Conservation (phyloP, 768 basidiomycete species). For the Suillus variegatus region DNA sequence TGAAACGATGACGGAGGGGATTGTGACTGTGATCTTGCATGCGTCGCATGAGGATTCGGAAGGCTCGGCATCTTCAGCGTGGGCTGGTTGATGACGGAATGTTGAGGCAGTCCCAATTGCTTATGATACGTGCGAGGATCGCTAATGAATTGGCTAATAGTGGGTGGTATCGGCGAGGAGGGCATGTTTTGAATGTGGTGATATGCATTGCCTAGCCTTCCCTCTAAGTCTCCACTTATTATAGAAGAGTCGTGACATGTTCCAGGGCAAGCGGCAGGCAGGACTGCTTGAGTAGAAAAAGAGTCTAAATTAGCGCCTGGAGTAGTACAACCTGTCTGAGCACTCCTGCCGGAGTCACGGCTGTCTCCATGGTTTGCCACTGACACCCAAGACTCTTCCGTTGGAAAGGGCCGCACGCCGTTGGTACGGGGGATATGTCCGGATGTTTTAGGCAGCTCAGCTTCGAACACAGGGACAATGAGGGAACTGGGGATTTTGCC, state of each 20-base stretch:
- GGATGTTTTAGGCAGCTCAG: background rate
- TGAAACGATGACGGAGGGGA: slow-evolving; percentile 1
- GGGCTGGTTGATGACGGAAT: slow-evolving; percentile 28
- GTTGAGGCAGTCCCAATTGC: slow-evolving; percentile 32
- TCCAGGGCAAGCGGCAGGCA: background rate
- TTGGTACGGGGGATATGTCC: slow-evolving; percentile 6
- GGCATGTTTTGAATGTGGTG: slow-evolving; percentile 25
- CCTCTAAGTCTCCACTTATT: slow-evolving; percentile 19
- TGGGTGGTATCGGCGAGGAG: slow-evolving; percentile 11
- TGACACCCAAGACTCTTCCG: slow-evolving; percentile 2
- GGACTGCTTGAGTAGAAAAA: background rate
- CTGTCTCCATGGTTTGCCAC: slow-evolving; percentile 1
- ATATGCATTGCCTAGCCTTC: slow-evolving; percentile 25
- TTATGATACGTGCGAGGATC: slow-evolving; percentile 29
- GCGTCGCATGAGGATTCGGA: slow-evolving; percentile 24
- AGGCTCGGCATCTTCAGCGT: slow-evolving; percentile 18
- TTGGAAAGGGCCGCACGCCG: background rate
- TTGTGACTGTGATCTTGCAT: slow-evolving; percentile 4
- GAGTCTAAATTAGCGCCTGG: background rate
- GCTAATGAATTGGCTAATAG: slow-evolving; percentile 16
- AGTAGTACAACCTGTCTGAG: background rate
- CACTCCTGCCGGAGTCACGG: background rate
- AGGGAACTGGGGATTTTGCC: slow-evolving; percentile 19
- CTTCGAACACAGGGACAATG: slow-evolving; percentile 26
- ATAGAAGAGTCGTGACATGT: background rate